Evolutionary conservation across 331 rosid species (phyloP), one percentile per base, ranked within the genome.

Genomic region (Acacia concinna): DNA sequence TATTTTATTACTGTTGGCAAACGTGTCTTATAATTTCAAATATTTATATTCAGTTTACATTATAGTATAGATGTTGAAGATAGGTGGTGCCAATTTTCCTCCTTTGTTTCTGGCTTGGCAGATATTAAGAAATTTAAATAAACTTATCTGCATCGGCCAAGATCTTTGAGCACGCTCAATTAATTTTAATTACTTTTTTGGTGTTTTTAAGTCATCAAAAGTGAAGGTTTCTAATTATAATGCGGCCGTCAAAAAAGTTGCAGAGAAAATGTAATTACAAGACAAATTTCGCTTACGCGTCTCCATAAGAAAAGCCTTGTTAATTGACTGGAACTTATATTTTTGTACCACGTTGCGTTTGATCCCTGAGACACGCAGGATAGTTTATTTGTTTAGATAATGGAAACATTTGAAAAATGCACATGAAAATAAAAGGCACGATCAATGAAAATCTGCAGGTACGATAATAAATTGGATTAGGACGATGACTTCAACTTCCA

Each of bases 181-280:
- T 38, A 12, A 41, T 79, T 70, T 74, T 12, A 14, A 12, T 25
- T 52, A 28, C 44, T 69, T 64, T 69, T 64, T 52, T 56, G 63
- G 71, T 47, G 66, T 65, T 77, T 54, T 56, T 8, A 70, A 70
- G 87, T 80, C 78, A 82, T 30, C 78, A 75, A 69, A 65, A 81
- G 15, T 77, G 40, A 69, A 78, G 27, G 60, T 75, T 25, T 63
- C 27, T 85, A 74, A 27, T 27, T 21, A n/a, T n/a, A 56, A 69
- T 84, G 90, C 79, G n/a, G 40, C 23, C 77, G 82, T 84, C 87
- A 78, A 84, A 84, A 88, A 80, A 77, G 80, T 77, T 78, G 54
- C 78, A 15, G 57, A 23, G 25, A 15, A 34, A 81, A 43, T 81
- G 27, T 56, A 40, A 20, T 41, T 34, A 43, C 12, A 68, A 18